phyloP scores from a whole-genome alignment of 192 early-diverging fungal genomes.

The Spizellomyces sp. region DNA sequence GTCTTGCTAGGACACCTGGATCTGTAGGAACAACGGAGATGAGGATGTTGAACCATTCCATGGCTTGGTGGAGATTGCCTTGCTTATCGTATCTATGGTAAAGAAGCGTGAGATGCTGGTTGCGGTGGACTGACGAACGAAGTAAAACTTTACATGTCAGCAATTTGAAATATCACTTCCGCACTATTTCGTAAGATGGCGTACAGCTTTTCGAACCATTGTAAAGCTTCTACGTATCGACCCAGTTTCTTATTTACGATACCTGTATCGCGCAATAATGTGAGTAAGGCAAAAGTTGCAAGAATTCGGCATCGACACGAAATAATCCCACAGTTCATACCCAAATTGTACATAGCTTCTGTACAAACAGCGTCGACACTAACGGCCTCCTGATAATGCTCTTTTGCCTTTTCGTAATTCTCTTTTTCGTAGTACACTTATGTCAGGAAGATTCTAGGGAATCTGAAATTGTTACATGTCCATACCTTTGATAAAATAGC shows the following conservation, averaged over 20 bases:
- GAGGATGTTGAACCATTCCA: conserved; percentile 66
- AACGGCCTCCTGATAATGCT: conserved; percentile 56
- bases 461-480: background rate
- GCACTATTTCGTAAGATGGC: conserved; percentile 55
- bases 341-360: conserved; percentile 64
- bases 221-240: conserved; percentile 45
- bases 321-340: conserved; percentile 7
- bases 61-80: conserved; percentile 49
- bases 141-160: conserved; percentile 49
- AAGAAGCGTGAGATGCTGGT: background rate
- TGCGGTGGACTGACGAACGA: background rate
- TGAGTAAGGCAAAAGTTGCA: too few species aligned
- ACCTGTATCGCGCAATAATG: conserved; percentile 16
- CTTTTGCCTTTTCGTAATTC: conserved; percentile 50
- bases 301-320: background rate
- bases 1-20: conserved; percentile 52
- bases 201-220: conserved; percentile 62
- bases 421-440: conserved; percentile 12
- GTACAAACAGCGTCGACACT: conserved; percentile 59
- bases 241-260: conserved; percentile 49
- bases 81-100: conserved; percentile 50
- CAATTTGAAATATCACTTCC: conserved; percentile 64
- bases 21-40: conserved; percentile 65
- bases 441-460: background rate
- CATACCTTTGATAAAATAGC: conserved; percentile 37